Base-by-base conservation (phyloP, 345 rosid genomes). In the Ceriops decandra region DNA sequence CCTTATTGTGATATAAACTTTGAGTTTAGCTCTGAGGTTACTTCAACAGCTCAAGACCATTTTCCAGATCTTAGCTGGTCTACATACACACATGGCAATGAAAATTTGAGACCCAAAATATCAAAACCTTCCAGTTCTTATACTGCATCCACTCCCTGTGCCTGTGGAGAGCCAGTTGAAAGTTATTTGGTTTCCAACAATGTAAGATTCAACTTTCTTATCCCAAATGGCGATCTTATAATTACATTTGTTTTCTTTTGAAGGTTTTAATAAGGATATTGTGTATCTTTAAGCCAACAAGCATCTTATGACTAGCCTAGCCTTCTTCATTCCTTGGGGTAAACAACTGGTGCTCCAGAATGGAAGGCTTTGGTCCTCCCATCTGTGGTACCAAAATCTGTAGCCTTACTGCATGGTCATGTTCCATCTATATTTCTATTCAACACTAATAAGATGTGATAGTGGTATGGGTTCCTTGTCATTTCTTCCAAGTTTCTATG, bases 1-100 rank as follows among this genome's bases (percentile, higher is more conserved):
- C 97, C 89, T 42, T 95, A 87, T 76, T 92, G 97, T 66, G 79
- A 79, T 53, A 79, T 90, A 69, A 76, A 72, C 63, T 83, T 81
- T 57, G 87, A 79, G 47, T 65, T 60, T 60, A 70, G 64, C 51
- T 52, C 57, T 49, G 71, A 46, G 58, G 11, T 74, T 74, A 57
- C 62, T 27, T 64, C 51, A 35, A 65, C n/a, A 71, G 64, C 57
- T 47, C 20, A 3, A 54, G 63, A 62, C 24, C 70, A 33, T 60
- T 63, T 60, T 22, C 74, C 71, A 57, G 76, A 74, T 63, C 36
- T 64, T 52, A 68, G 65, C 53, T 71, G 75, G 24, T 69, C 72
- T 22, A 66, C 60, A 28, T 56, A 53, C 64, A 76, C 71, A 65
- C 28, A 46, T 46, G 74, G 74, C n/a, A 36, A 20, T 52, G 72